Base-by-base conservation (phyloP, 805 yeast genomes). In the Candida loeiensis region DNA sequence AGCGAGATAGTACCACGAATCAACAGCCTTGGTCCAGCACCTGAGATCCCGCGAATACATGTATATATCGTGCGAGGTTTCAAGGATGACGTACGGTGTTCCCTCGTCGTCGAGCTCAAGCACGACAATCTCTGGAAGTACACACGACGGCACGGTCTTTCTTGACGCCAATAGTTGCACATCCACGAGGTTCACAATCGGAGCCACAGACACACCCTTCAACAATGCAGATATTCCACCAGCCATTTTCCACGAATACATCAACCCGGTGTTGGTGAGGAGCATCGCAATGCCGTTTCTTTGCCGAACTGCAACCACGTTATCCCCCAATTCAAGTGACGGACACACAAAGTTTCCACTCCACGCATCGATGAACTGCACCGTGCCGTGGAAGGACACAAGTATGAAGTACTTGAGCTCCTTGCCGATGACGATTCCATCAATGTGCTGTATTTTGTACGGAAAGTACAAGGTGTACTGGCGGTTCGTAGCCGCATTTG, bases 361-460 rank as follows among this genome's bases (percentile, higher is more conserved):
- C 5, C 59, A 56, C 0, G 74, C 64, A 1, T 73, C 57, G 6
- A 73, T 49, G 0, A 78, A 46, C 44, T 74, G 70, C 11, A 82
- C 48, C 0, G 77, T 58, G 0, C 89, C 89, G 21, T 72, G 65
- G 34, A 80, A 80, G 0, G 86, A 78, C 0, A 82, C 69, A 16
- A 79, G 54, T 8, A 74, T 73, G 66, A 81, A 74, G 49, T 64
- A 79, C 12, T 53, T 49, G 7, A 67, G 62, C 17, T 50, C 49
- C 3, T 59, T 54, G 26, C 56, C 59, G 18, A 71, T 39, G 4
- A 63, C 44, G 4, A 69, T 42, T 2, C 73, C 73, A 2, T 62
- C 41, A n/a, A 70, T 73, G 35, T 78, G 73, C 26, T 76, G 73
- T 25, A 73, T 73, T 38, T 66, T 69, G 32, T 62, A 76, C 3